Evolutionary conservation across 345 rosid genomes (phyloP), one percentile per base, ranked within the genome.

Genomic region (Eucalyptus caleyi): DNA sequence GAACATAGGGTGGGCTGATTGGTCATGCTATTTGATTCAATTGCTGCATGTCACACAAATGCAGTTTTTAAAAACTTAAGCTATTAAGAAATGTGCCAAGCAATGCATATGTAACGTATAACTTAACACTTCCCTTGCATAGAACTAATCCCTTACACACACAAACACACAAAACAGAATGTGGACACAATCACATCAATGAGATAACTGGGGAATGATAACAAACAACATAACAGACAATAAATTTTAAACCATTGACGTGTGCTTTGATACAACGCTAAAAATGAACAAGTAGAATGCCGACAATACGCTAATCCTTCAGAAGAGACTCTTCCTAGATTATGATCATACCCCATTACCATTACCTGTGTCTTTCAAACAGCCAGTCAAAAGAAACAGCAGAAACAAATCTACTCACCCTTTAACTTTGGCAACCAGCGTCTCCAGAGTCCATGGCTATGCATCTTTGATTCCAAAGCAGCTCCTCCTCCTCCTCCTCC

Each of bases 291-390:
- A 23, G 62, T 23, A 56, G 62, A 56, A 56, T 23, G 27, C 13
- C 0, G 6, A 56, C 30, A 56, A 23, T 56, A 23, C 0, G 62
- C 26, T 9, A 56, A 56, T 56, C 30, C 30, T 54, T 54, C 27
- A 9, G 60, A 54, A 23, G 62, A 56, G 27, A 56, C 4, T 56
- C 27, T 56, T 4, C 3, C 13, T 23, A 23, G 12, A 56, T 56
- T 9, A 0, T 56, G 13, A 56, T 56, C 0, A 56, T 56, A 23
- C 27, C 12, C 27, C 27, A 56, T 23, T 23, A 56, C 1, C 60
- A 54, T 56, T 56, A 56, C 1, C 9, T 7, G 6, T 23, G 60
- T 23, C 27, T 54, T 23, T 54, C 26, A 54, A 54, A 54, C 12
- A 23, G 6, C 27, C 60, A 54, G 60, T 54, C 60, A 54, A 54